These are phyloP conservation scores for Leccinum olivaceopallidum DNA, from an alignment of 768 basidiomycete genomes.

Conservation along the genomic window DNA sequence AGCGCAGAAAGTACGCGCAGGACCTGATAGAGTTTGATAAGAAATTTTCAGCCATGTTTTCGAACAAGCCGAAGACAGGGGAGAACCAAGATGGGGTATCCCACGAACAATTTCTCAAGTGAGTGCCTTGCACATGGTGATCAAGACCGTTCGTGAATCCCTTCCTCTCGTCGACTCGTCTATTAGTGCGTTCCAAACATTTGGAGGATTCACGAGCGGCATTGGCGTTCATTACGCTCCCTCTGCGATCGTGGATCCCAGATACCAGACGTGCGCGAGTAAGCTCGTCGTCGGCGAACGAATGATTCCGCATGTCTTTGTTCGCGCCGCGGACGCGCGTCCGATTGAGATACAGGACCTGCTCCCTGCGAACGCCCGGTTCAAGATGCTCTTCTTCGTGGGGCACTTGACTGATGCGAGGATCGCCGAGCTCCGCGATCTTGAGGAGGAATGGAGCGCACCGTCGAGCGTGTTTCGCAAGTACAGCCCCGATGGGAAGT, in stretches of 20 bases:
- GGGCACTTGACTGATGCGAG: not conserved
- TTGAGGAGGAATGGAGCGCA: not conserved
- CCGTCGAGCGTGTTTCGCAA: not conserved
- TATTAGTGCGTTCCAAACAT: conserved; percentile 34
- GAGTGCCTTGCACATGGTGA: not conserved
- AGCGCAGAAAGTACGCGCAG: conserved; percentile 63
- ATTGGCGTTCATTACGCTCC: conserved; percentile 40
- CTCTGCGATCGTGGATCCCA: conserved; percentile 35
- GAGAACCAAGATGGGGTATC: conserved; percentile 31
- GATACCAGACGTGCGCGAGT: conserved; percentile 32
- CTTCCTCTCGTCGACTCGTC: not conserved
- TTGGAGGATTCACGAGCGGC: conserved; percentile 35
- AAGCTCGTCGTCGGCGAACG: conserved; percentile 40
- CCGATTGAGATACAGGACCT: not conserved
- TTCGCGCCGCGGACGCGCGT: not conserved
- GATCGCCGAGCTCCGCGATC: not conserved
- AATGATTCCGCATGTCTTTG: conserved; percentile 30
- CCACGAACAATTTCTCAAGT: conserved; percentile 37
- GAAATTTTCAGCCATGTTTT: conserved; percentile 45
- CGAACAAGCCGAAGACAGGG: conserved; percentile 45
- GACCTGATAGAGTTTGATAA: conserved; percentile 71
- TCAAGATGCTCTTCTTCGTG: conserved; percentile 1
- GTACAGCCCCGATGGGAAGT: conserved; percentile 1
- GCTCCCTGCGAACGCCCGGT: conserved; percentile 1
- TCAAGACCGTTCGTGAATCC: not conserved